Base-by-base conservation (phyloP, 208 protist genomes). In the Kentomonas sorsogonicus region DNA sequence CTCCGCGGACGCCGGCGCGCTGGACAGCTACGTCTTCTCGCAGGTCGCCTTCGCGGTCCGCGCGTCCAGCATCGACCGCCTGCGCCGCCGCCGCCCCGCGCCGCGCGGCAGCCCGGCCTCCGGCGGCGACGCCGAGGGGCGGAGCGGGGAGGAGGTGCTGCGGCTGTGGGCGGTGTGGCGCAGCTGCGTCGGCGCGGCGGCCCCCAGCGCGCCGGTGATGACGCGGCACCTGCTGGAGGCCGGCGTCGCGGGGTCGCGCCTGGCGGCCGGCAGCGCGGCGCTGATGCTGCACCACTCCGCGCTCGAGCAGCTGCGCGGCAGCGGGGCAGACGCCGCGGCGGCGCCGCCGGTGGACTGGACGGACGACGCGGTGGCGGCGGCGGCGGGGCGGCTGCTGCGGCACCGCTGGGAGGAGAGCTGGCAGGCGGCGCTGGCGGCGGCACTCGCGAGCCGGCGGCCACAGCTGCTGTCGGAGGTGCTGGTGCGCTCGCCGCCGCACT, bases 121-220 rank as follows among this genome's bases (percentile, higher is more conserved):
- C n/a, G n/a, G n/a, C n/a, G n/a, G n/a, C n/a, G n/a, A n/a, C n/a
- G 56, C 46, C 4, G 23, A 55, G n/a, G 36, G 47, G 25, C 66
- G 55, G 20, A 34, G 33, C 7, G 57, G 64, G 27, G 44, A 76
- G 16, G 45, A 66, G 1, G 73, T 76, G 30, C 30, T 91, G 20
- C 68, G 74, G 11, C 36, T 89, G 25, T 92, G 81, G 81, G 78
- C 71, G 5, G 50, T 53, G 55, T 92, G 85, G 85, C 80, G 85
- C 16, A 74, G 76, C 44, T 41, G 38, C 9, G 70, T 77, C 1
- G 85, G 85, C 13, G 79, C 86, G 55, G 43, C 55, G 0, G 85
- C 63, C 20, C 59, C 51, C 39, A 71, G 77, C 31, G 77, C 79
- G n/a, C 26, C 60, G 39, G 61, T 48, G n/a, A 74, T 89, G 78